phyloP scores from a whole-genome alignment of 2,329 filamentous ascomycete species.

The Fusarium sp. region DNA sequence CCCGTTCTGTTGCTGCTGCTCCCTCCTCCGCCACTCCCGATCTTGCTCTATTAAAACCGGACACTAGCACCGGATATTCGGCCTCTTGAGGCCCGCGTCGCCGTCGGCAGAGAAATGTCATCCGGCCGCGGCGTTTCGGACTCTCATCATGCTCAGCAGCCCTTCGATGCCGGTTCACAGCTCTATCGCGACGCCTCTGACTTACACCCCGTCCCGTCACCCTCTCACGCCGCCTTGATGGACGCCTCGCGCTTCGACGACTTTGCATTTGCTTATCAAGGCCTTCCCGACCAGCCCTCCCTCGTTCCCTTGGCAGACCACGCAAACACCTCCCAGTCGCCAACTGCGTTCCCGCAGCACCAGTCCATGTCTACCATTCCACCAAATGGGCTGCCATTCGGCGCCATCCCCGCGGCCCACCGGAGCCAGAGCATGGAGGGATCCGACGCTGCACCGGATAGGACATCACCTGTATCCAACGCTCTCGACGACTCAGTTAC shows the following conservation, averaged over 20 bases:
- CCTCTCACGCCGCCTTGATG: conserved; percentile 50
- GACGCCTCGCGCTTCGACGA: conserved; percentile 64
- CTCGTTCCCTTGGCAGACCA: conserved; percentile 53
- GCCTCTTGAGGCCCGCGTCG: conserved; percentile 33
- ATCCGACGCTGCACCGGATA: conserved; percentile 60
- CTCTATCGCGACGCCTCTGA: conserved; percentile 41
- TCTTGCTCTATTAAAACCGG: conserved; percentile 11
- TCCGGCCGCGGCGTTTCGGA: conserved; percentile 45
- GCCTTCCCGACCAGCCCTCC: conserved; percentile 54
- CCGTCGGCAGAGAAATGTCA: conserved; percentile 46
- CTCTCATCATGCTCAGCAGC: conserved; percentile 47
- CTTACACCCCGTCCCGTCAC: conserved; percentile 36
- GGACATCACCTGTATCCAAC: conserved; percentile 57
- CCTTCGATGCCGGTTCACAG: conserved; percentile 42
- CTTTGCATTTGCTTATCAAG: conserved; percentile 64
- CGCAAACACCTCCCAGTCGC: conserved; percentile 46
- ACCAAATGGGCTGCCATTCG: conserved; percentile 41
- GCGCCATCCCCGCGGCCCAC: conserved; percentile 36
- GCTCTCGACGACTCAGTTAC: conserved; percentile 65
- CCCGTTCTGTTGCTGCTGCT: conserved; percentile 1
- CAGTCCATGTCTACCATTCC: conserved; percentile 37
- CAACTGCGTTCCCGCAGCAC: conserved; percentile 52
- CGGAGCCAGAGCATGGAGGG: conserved; percentile 50
- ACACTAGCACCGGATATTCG: conserved; percentile 16
- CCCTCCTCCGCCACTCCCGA: conserved; percentile 11